Base-by-base conservation (phyloP, 805 yeast genomes). In the Cyberlindnera xishuangbannaensis region DNA sequence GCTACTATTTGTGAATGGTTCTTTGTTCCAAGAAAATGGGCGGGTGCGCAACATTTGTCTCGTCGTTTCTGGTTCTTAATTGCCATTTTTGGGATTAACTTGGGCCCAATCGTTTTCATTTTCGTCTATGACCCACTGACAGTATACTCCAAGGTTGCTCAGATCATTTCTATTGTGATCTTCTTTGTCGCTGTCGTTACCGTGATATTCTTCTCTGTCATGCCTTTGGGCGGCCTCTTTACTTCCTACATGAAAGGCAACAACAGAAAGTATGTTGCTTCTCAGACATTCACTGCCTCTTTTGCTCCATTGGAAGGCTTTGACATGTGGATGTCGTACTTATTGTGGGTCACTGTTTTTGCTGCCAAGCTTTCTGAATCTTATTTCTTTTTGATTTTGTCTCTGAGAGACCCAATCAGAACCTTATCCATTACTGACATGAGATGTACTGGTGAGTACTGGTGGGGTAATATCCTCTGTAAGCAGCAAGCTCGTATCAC, bases 11-110 rank as follows among this genome's bases (percentile, higher is more conserved):
- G 83, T 53, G 98, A 92, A 65, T 90, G 95, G 95, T 68, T 78
- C 58, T 92, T 87, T 53, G 97, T 92, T 41, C 98, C 98, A 48
- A 81, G 97, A 65, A 76, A 81, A 50, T 92, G 97, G 97, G 95
- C 97, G 22, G 98, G 99, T 64, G 97, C 97, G 60, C 97, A 90
- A 67, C 96, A 84, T 60, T 73, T 92, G 56, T 67, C 86, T 24
- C 85, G 95, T 65, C 81, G 98, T 59, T 69, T 92, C 51, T 56
- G 79, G 69, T 82, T 88, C 57, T 62, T 90, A 58, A 47, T 80
- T 34, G 45, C 74, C 33, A 74, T 87, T 47, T 67, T 87, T 37
- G 69, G 66, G 34, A 51, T 79, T 43, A 92, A 90, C 62, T 67
- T 90, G 55, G 94, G 80, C 48, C 95, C 97, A 24, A 76, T 85